Base-by-base conservation (phyloP, 2,329 filamentous ascomycete genomes). In the Pseudopyrenochaeta lycopersici region DNA sequence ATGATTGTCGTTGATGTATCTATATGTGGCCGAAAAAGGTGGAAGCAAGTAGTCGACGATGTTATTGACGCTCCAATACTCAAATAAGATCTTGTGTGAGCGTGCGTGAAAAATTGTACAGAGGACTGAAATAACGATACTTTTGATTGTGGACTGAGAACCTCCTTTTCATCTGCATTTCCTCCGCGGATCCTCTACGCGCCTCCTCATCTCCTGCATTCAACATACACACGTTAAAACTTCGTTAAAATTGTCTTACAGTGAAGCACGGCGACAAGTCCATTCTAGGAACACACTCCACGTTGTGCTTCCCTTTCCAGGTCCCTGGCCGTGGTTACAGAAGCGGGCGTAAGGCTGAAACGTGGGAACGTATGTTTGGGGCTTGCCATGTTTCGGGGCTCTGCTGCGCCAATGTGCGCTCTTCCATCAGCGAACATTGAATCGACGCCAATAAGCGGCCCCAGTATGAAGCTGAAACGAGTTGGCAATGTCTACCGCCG, bases 331-430 rank as follows among this genome's bases (percentile, higher is more conserved):
- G 42, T 44, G 4, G 30, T 2, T 15, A 18, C 15, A 29, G 4
- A 4, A 7, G 14, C 12, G 14, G 35, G 35, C 33, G 31, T 40
- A 47, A 47, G 45, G 45, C 45, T 47, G 45, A 47, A 47, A 47
- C 35, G 4, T 14, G 15, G 2, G 33, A 40, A 39, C 36, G 12
- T 4, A 38, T 7, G 35, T 38, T 21, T 21, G 15, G 35, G 17
- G 33, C 7, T 17, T 17, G 12, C 11, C 2, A 17, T 4, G 33
- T 15, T 17, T 36, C 33, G n/a, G 33, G 33, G 12, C 17, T 36
- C n/a, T 15, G 33, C 33, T 27, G 23, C 23, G 23, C 23, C 23
- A n/a, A n/a, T n/a, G n/a, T n/a, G n/a, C n/a, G n/a, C n/a, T n/a
- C n/a, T n/a, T n/a, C n/a, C n/a, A n/a, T n/a, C n/a, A n/a, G n/a